Evolutionary conservation across 2,329 filamentous ascomycete genomes (phyloP).

Genomic region (Ophiocordyceps australis): DNA sequence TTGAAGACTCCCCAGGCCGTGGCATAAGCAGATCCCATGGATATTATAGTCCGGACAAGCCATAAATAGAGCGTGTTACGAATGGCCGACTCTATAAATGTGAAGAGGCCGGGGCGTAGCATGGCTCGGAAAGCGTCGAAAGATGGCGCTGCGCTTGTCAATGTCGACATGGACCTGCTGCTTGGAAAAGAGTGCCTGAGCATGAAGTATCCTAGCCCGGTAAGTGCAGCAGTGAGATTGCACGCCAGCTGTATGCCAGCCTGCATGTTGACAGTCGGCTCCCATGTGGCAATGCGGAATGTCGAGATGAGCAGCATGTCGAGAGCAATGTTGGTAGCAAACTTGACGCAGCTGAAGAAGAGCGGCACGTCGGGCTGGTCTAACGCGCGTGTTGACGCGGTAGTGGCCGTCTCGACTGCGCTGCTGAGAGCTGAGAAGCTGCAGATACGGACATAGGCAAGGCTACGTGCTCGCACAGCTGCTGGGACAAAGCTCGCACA

Average conservation of each 20-base stretch:
- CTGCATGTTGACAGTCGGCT: conserved; percentile 44
- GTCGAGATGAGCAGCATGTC: conserved; percentile 49
- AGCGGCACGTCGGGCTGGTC: conserved; percentile 54
- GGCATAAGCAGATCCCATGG: conserved; percentile 44
- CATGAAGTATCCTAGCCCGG: conserved; percentile 42
- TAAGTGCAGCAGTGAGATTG: conserved; percentile 32
- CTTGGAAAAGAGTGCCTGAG: conserved; percentile 8
- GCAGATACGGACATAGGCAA: conserved; percentile 47
- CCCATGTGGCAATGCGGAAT: conserved; percentile 36
- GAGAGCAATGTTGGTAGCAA: conserved; percentile 46
- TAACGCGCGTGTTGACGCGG: conserved; percentile 41
- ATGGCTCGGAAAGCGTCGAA: conserved; percentile 28
- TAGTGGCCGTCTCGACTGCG: conserved; percentile 43
- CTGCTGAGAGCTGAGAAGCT: conserved; percentile 44
- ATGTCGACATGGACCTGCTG: too few species aligned
- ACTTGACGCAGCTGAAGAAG: conserved; percentile 44
- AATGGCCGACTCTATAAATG: conserved; percentile 45
- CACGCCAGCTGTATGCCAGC: conserved; percentile 45
- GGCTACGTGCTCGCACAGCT: conserved; percentile 33
- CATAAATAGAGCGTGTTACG: conserved; percentile 55
- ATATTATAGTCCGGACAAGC: conserved; percentile 46
- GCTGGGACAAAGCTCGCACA: conserved; percentile 40
- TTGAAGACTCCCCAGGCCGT: conserved; percentile 61
- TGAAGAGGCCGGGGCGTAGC: conserved; percentile 35
- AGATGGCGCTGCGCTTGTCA: conserved; percentile 14